phyloP scores from a whole-genome alignment of 371 early-diverging fungal genomes.

The Blakeslea trispora region DNA sequence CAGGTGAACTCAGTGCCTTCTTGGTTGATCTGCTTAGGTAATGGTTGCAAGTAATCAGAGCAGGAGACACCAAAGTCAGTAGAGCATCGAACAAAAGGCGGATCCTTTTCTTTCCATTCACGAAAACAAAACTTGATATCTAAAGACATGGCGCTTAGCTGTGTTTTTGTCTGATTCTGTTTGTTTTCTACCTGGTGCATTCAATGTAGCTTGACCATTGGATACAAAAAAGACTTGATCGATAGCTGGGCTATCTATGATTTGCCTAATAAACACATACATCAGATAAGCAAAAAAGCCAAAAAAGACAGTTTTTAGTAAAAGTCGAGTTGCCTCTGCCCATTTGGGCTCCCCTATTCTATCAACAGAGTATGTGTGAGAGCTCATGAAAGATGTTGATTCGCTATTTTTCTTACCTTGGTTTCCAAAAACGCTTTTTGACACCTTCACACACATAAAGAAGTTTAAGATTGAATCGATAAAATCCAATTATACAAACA shows the following conservation, averaged over 20 bases:
- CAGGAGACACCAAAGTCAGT: slow-evolving; percentile 27
- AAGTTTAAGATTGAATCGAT: not conserved
- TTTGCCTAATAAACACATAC: slow-evolving; percentile 16
- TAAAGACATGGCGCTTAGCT: not conserved
- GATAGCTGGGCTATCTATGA: slow-evolving; percentile 19
- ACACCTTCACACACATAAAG: not conserved
- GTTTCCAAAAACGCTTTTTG: slow-evolving; percentile 15
- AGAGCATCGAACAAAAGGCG: slow-evolving; percentile 15
- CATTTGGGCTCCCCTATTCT: slow-evolving; percentile 29
- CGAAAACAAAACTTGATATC: slow-evolving; percentile 32
- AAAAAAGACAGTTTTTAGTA: slow-evolving; percentile 16
- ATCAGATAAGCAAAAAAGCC: slow-evolving; percentile 21
- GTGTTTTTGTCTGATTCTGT: too few species aligned
- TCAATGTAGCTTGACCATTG: not conserved
- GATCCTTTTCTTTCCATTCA: slow-evolving; percentile 2
- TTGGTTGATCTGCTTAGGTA: not conserved
- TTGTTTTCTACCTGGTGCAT: slow-evolving; percentile 11
- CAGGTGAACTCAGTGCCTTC: not conserved
- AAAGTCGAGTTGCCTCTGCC: slow-evolving; percentile 24
- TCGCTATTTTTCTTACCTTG: slow-evolving; percentile 10
- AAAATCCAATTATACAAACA: slow-evolving; percentile 8
- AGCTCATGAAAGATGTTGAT: not conserved
- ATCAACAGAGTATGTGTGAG: not conserved
- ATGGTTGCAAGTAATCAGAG: slow-evolving; percentile 7
- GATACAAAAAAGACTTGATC: slow-evolving; percentile 12